These are phyloP conservation scores for Clonostachys chloroleuca DNA, from an alignment of 2,329 filamentous ascomycete genomes.

Conservation along the genomic window DNA sequence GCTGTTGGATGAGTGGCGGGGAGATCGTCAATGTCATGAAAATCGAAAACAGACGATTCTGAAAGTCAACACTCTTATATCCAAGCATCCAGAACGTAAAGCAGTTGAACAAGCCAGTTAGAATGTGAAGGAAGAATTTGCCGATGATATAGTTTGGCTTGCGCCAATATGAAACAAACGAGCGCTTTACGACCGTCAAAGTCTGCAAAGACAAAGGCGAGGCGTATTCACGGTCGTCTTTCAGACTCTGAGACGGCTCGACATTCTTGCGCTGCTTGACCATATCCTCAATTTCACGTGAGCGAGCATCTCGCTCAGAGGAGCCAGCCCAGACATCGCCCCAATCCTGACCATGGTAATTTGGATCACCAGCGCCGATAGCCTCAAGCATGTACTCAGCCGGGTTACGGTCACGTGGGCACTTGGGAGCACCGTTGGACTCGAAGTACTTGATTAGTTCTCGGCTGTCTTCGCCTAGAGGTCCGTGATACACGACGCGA, in stretches of 20 bases:
- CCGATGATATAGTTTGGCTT: slow-evolving; percentile 59
- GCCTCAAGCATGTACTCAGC: slow-evolving; percentile 53
- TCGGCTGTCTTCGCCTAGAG: slow-evolving; percentile 43
- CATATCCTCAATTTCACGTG: slow-evolving; percentile 47
- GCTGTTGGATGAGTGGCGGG: slow-evolving; percentile 70
- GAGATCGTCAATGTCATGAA: slow-evolving; percentile 76
- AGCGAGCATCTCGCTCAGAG: slow-evolving; percentile 36
- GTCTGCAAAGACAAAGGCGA: slow-evolving; percentile 53
- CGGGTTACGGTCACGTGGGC: slow-evolving; percentile 42
- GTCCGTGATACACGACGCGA: slow-evolving; percentile 48
- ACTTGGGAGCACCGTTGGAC: slow-evolving; percentile 39
- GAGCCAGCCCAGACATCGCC: slow-evolving; percentile 55
- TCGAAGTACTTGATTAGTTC: slow-evolving; percentile 48
- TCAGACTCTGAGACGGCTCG: slow-evolving; percentile 27
- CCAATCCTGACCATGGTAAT: slow-evolving; percentile 59
- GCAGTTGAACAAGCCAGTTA: slow-evolving; percentile 63
- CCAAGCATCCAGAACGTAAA: slow-evolving; percentile 66
- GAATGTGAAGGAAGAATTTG: slow-evolving; percentile 57
- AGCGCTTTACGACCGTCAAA: slow-evolving; percentile 46
- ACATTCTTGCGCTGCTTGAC: slow-evolving; percentile 36
- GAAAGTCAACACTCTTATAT: slow-evolving; percentile 55
- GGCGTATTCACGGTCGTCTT: slow-evolving; percentile 57
- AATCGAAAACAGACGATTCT: slow-evolving; percentile 68
- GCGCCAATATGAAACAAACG: slow-evolving; percentile 62
- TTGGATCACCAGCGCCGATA: slow-evolving; percentile 58